These are phyloP conservation scores for Cyclocybe aegerita DNA, from an alignment of 768 basidiomycete genomes.

Conservation along the genomic window DNA sequence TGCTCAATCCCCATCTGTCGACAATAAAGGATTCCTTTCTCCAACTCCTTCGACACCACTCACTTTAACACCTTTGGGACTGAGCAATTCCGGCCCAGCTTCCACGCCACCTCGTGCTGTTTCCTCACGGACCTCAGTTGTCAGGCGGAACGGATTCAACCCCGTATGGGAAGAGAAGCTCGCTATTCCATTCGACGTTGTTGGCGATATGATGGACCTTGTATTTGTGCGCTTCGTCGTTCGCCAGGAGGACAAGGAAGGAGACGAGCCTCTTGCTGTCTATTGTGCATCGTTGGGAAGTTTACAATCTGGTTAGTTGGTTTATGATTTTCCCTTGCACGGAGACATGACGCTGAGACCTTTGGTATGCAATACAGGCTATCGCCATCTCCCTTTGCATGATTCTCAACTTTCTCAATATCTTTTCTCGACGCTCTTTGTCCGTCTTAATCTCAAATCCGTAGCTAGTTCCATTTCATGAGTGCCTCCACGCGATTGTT, in stretches of 20 bases:
- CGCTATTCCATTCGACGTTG: slow-evolving; percentile 71
- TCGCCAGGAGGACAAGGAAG: slow-evolving; percentile 54
- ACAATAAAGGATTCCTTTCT: not conserved
- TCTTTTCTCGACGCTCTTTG: slow-evolving; percentile 92
- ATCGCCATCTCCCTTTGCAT: slow-evolving; percentile 90
- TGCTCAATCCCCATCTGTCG: no score
- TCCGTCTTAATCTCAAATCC: slow-evolving; percentile 54
- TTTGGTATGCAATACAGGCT: slow-evolving; percentile 44
- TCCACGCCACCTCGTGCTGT: slow-evolving; percentile 37
- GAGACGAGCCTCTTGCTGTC: slow-evolving; percentile 68
- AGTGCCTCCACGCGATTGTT: no score
- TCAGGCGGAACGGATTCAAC: slow-evolving; percentile 93
- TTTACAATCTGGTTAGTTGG: slow-evolving; percentile 62
- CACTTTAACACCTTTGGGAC: not conserved
- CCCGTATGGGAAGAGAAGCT: slow-evolving; percentile 83
- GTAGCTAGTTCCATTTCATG: not conserved
- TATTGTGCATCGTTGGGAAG: slow-evolving; percentile 78
- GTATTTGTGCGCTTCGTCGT: slow-evolving; percentile 85
- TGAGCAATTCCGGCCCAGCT: slow-evolving; percentile 7
- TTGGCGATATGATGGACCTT: slow-evolving; percentile 78
- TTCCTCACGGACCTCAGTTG: slow-evolving; percentile 58
- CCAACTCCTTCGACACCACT: slow-evolving; percentile 11
- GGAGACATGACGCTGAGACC: not conserved
- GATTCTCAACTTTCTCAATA: slow-evolving; percentile 87
- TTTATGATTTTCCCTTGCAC: slow-evolving; percentile 1